Evolutionary conservation across 1,284 basidiomycete species (phyloP), one percentile per base, ranked within the genome.

Genomic region (Sporisorium iseilematis-ciliati): DNA sequence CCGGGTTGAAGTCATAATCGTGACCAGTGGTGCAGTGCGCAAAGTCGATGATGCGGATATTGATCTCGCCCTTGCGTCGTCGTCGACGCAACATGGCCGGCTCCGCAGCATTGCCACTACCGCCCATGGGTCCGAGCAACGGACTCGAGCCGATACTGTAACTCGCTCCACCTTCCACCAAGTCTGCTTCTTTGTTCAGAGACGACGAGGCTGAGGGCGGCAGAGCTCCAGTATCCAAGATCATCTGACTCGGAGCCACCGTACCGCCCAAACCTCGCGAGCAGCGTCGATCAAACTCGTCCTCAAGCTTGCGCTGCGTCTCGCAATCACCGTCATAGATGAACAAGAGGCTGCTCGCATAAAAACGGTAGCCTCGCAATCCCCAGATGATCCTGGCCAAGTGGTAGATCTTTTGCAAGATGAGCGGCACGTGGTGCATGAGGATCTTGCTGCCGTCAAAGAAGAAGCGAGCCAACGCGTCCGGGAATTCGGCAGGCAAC

Each of bases 31-130:
- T 98, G 65, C 96, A 98, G 85, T 98, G 96, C 7, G 96, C 97
- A 87, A 99, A 99, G 86, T 99, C 96, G 66, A 99, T 97, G 62
- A 99, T 91, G 29, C 95, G 93, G 74, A 99, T 93, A 81, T 93
- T 94, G 65, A 99, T 90, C 86, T 97, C 94, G 43, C 97, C 97
- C 23, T 69, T 73, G n/a, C 93, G 49, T 10, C 73, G 60, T n/a
- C 73, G 50, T 14, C 67, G 48, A 25, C 77, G 66, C 18, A 62
- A 25, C 14, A 56, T 35, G 0, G 60, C 61, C 25, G 65, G 48
- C 33, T 72, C 69, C 1, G 43, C 31, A 2, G 43, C 43, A 14
- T 29, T 40, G 7, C 29, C 50, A 10, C 45, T 48, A 7, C 53
- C 51, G 11, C 59, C 75, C 18, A 69, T 14, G 4, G 75, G 69